These are phyloP conservation scores for Nephelium lappaceum DNA, from an alignment of 345 rosid genomes.

Conservation along the genomic window DNA sequence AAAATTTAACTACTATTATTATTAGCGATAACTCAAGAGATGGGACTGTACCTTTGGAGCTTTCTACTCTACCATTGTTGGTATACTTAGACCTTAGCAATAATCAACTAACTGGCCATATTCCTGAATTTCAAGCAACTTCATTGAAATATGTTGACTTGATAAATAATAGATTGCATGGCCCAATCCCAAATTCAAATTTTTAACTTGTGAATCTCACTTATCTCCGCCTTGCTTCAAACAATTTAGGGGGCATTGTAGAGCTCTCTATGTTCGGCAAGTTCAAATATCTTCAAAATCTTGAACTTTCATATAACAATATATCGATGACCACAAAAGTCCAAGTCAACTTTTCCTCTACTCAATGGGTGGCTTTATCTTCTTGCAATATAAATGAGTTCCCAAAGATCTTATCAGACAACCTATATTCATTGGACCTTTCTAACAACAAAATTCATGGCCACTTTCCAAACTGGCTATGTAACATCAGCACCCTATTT, in stretches of 20 bases:
- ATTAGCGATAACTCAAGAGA: constrained; percentile 12
- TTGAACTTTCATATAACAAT: constrained; percentile 4
- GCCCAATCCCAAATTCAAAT: constrained; percentile 24
- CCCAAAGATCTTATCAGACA: constrained; percentile 12
- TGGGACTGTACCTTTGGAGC: constrained; percentile 26
- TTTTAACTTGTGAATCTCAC: background rate
- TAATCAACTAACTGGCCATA: constrained; percentile 20
- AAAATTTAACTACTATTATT: background rate
- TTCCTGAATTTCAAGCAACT: constrained; percentile 10
- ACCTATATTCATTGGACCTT: background rate
- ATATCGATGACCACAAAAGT: background rate
- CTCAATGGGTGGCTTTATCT: background rate
- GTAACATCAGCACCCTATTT: background rate
- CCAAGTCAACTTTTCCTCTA: constrained; percentile 5
- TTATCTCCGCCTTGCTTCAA: background rate
- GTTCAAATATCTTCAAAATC: background rate
- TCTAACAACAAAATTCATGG: constrained; percentile 26
- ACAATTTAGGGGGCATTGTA: constrained; percentile 24
- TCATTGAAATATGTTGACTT: background rate
- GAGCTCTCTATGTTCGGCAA: constrained; percentile 20
- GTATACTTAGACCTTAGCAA: background rate
- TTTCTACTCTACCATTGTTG: constrained; percentile 20
- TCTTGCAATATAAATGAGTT: constrained; percentile 29
- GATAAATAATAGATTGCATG: constrained; percentile 15
- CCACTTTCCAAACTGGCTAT: constrained; percentile 11